Evolutionary conservation across 305 asterid species (phyloP), one percentile per base, ranked within the genome.

Genomic region (Caryopteris hybrid): DNA sequence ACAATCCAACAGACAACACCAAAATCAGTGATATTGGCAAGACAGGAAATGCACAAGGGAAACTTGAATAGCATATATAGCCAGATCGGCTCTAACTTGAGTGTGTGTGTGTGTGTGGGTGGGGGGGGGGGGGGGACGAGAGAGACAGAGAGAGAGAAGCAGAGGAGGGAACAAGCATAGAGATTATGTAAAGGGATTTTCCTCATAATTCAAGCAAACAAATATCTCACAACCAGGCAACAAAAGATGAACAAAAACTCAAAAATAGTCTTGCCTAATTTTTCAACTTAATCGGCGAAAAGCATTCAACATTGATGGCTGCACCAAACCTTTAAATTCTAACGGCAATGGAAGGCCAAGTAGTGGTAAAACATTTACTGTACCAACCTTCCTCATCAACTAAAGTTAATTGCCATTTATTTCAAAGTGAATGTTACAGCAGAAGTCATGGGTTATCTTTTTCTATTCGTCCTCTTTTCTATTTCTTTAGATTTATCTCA

Each of bases 361-460:
- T 58, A 45, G 65, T 53, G 64, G 48, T 14, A 51, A 60, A 63
- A 61, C 42, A 74, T 54, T 55, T 70, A 69, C 72, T 64, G 34
- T 45, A 1, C 68, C 39, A 34, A 69, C 71, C 68, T 66, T 57
- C 45, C 62, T 56, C 66, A 69, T 53, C 76, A 53, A 76, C 76
- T 58, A 61, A 58, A 73, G 47, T 25, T 52, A 38, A 53, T 66
- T 36, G 58, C 22, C 27, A 64, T 4, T 53, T 36, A 64, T 23
- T 47, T 69, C 41, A 33, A 46, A 76, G 43, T 55, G 47, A 67
- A 56, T 76, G 45, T 71, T 38, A 63, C 54, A 68, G 14, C 59
- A 51, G 41, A 51, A 56, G 5, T 29, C 76, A 69, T 68, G 59
- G 11, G 41, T 52, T 17, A 34, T 43, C 62, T 54, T 12, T 68